Conservation (phyloP, 257 asterid species). For the Asclepias syriaca region DNA sequence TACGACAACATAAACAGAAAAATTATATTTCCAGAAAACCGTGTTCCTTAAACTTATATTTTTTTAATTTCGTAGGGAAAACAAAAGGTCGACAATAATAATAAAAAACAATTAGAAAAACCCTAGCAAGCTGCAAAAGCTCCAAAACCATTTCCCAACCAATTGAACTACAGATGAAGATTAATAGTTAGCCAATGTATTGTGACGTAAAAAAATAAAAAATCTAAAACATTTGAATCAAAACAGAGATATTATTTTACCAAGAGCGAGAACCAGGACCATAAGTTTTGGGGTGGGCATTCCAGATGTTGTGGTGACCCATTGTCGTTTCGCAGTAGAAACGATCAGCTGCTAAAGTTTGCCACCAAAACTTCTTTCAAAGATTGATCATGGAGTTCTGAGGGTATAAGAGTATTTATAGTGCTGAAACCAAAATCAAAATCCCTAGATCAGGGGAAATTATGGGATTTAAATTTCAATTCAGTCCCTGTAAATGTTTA, state of each 20-base stretch:
- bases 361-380: neutral
- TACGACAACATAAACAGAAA: neutral
- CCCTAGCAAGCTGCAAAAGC: neutral
- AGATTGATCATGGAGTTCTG: neutral
- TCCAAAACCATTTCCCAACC: neutral
- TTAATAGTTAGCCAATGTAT: neutral
- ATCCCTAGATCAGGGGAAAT: constrained; percentile 2
- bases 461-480: no score
- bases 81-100: neutral
- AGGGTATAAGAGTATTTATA: neutral
- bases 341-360: neutral
- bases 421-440: neutral
- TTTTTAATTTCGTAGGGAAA: neutral
- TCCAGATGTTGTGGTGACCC: constrained; percentile 56
- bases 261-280: constrained; percentile 61
- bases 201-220: neutral
- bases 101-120: neutral
- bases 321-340: constrained; percentile 8
- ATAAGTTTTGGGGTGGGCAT: constrained; percentile 50
- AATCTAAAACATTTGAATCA: neutral
- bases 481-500: no score
- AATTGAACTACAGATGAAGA: neutral
- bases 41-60: no score
- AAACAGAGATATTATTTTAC: constrained; percentile 10
- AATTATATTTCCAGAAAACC: no score